Evolutionary conservation across 1,139 yeast species (phyloP).

Genomic region (Scheffersomyces parashehatae): DNA sequence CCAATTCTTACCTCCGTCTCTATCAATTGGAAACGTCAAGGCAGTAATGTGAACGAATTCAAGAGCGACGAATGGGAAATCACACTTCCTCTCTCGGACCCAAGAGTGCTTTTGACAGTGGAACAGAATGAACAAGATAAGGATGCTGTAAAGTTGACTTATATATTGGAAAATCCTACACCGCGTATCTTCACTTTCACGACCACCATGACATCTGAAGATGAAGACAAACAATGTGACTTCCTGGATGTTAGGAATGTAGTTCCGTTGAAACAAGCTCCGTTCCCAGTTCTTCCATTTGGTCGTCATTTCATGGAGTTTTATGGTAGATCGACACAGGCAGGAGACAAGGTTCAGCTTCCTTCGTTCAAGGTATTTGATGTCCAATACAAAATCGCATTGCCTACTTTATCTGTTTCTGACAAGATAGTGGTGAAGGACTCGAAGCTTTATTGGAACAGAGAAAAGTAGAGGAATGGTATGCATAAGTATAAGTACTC

Average conservation of each 20-base stretch:
- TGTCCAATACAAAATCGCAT: conserved; percentile 63
- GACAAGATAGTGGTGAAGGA: conserved; percentile 21
- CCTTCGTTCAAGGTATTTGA: conserved; percentile 66
- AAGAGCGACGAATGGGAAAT: conserved; percentile 46
- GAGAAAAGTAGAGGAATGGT: too few species aligned
- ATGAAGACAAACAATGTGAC: conserved; percentile 25
- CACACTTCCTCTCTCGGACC: conserved; percentile 65
- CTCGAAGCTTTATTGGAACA: conserved; percentile 7
- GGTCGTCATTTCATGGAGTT: conserved; percentile 47
- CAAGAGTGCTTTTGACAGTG: conserved; percentile 55
- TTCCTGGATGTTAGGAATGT: conserved; percentile 29
- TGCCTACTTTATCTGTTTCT: conserved; percentile 53
- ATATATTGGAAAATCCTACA: conserved; percentile 74
- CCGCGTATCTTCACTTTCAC: conserved; percentile 66
- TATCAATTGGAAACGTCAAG: conserved; percentile 37
- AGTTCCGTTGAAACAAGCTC: conserved; percentile 26
- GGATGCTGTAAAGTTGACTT: conserved; percentile 35
- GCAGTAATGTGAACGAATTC: conserved; percentile 21
- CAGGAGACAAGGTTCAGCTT: conserved; percentile 33
- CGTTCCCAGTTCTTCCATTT: conserved; percentile 63
- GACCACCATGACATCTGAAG: conserved; percentile 34
- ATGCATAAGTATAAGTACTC: too few species aligned
- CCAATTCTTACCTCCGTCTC: conserved; percentile 25
- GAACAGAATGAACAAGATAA: conserved; percentile 14
- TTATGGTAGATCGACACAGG: conserved; percentile 28